These are phyloP conservation scores for Dryas octopetala DNA, from an alignment of 306 rosid species.

Conservation along the genomic window DNA sequence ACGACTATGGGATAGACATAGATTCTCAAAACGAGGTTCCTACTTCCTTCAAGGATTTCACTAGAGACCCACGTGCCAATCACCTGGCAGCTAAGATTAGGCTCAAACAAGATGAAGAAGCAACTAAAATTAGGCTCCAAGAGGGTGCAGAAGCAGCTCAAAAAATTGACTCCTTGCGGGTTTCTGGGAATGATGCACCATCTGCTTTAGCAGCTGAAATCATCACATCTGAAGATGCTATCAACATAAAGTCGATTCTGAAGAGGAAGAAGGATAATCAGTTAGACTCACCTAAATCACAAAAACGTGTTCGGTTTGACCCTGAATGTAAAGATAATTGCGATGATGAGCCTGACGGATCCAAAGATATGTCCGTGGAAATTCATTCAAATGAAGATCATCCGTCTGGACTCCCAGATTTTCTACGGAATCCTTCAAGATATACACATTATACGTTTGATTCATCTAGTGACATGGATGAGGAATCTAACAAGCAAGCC, in stretches of 20 bases:
- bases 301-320: constrained; percentile 82
- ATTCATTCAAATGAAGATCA: constrained; percentile 28
- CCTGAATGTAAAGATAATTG: constrained; percentile 48
- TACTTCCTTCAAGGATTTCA: constrained; percentile 39
- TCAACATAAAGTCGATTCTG: constrained; percentile 74
- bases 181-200: constrained; percentile 43
- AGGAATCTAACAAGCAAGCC: constrained; percentile 74
- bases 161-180: constrained; percentile 47
- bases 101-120: constrained; percentile 70
- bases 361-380: constrained; percentile 34
- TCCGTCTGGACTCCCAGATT: constrained; percentile 74
- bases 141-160: constrained; percentile 69
- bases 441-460: constrained; percentile 77
- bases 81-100: constrained; percentile 75
- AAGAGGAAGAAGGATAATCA: constrained; percentile 59
- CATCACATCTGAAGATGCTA: constrained; percentile 21
- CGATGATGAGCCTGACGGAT: constrained; percentile 31
- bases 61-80: constrained; percentile 81
- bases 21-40: constrained; percentile 56
- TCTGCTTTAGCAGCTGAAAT: constrained; percentile 21
- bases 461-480: constrained; percentile 55
- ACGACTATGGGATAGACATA: constrained; percentile 64
- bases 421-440: constrained; percentile 63
- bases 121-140: constrained; percentile 61
- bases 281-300: constrained; percentile 39